phyloP scores from a whole-genome alignment of 345 rosid genomes.

The Eucalyptus guilfoylei region DNA sequence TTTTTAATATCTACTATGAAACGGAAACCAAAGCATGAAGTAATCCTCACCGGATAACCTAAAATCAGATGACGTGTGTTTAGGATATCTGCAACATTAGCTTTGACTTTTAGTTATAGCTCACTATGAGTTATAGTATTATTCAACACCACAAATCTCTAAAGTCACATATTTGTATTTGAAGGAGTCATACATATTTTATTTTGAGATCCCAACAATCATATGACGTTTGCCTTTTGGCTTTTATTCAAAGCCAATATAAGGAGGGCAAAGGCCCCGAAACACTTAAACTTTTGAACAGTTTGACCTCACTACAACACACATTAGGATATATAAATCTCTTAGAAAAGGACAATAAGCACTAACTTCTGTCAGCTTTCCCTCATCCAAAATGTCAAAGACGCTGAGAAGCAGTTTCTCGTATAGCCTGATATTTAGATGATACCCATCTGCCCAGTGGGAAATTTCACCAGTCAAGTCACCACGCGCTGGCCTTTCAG shows the following conservation, averaged over 20 bases:
- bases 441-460: conserved; percentile 99
- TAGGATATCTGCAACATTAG: neutral
- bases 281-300: neutral
- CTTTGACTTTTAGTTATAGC: neutral
- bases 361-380: conserved; percentile 90
- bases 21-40: neutral
- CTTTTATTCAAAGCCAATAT: neutral
- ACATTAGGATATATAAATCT: neutral
- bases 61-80: neutral
- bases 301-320: neutral
- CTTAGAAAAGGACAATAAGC: neutral
- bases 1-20: neutral
- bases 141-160: neutral
- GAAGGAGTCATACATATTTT: neutral
- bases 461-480: conserved; percentile 98
- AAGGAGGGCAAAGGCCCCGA: neutral
- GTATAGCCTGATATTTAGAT: conserved; percentile 77
- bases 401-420: conserved; percentile 89
- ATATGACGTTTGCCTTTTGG: neutral
- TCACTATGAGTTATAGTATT: neutral
- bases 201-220: neutral
- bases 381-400: conserved; percentile 90
- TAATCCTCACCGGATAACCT: neutral
- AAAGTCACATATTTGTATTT: neutral
- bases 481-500: conserved; percentile 96